phyloP scores from a whole-genome alignment of 352 stramenopile species.

The Globisporangium okanoganense region DNA sequence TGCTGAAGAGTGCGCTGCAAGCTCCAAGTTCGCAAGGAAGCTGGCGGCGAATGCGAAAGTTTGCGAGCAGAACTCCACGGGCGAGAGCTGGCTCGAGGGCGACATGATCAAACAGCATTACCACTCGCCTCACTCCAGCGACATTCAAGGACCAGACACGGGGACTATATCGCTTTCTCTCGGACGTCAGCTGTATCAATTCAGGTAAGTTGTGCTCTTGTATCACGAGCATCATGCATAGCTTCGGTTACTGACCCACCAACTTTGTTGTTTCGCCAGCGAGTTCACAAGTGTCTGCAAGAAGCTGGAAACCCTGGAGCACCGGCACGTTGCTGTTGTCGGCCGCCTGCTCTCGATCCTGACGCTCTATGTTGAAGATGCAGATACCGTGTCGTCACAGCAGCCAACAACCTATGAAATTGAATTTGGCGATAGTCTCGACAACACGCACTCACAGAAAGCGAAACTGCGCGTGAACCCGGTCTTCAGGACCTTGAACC shows the following conservation, averaged over 20 bases:
- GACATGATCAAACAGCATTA: conserved; percentile 5
- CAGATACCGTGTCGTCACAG: not conserved
- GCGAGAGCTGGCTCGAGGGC: conserved; percentile 13
- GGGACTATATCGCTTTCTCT: not conserved
- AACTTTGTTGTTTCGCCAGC: not conserved
- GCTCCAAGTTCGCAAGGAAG: conserved; percentile 29
- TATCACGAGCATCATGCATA: not conserved
- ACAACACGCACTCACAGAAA: not conserved
- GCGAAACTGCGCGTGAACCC: conserved; percentile 4
- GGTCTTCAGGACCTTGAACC: conserved; percentile 1
- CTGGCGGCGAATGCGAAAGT: conserved; percentile 6
- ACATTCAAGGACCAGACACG: not conserved
- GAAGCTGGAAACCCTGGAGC: conserved; percentile 2
- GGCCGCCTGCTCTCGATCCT: conserved; percentile 5
- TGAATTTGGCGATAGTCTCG: conserved; percentile 10
- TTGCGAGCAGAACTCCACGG: not conserved
- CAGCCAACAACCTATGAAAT: conserved; percentile 1
- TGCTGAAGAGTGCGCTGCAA: conserved; percentile 35
- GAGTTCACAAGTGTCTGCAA: not conserved
- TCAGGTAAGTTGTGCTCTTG: conserved; percentile 16
- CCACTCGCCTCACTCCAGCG: too few relatives aligned
- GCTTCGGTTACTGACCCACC: not conserved
- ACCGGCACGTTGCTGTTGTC: not conserved
- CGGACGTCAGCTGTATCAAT: conserved; percentile 18
- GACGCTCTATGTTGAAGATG: not conserved